Evolutionary conservation across 441 rosid species (phyloP), one percentile per base, ranked within the genome.

Genomic region (Arabidopsis lyrata): DNA sequence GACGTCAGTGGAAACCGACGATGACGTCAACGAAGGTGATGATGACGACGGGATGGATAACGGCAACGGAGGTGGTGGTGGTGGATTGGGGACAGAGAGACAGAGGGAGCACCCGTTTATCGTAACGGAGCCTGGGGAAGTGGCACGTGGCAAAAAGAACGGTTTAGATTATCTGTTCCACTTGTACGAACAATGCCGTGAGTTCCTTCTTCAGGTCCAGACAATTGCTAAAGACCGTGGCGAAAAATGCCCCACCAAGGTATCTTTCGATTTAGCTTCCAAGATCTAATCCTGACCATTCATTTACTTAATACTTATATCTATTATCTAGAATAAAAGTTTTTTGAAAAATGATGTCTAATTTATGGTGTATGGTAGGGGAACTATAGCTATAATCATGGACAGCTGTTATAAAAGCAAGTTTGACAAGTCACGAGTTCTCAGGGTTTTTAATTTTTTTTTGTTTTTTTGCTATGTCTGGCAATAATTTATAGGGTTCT

Each of bases 121-220:
- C n/a, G 99, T 95, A 45, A 95, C 99, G 56, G 99, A 92, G 89
- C 97, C 97, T 15, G 96, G 97, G 69, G 99, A 95, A 66, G 97
- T 95, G 54, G 99, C 97, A 75, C 97, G 99, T 66, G 99, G 99
- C 57, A 95, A 95, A 77, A 95, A 95, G 92, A 95, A 95, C 80
- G 99, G 99, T 63, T 93, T 95, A 0, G 99, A 95, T 84, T 92
- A 95, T 81, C 96, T 95, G 75, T 95, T 95, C 89, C 94, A 92
- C 36, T 89, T 95, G 72, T 95, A 90, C 79, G 99, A 95, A 65
- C 99, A 89, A 80, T 95, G 99, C 80, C 93, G 94, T 11, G 94
- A 90, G 45, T 92, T 92, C 80, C 83, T 95, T 79, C 78, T 90
- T 78, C 97, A 92, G 75, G 99, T 95, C 59, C 99, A 95, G 70